Conservation (phyloP, 495 filamentous ascomycete genomes). For the Margaritispora aquatica region DNA sequence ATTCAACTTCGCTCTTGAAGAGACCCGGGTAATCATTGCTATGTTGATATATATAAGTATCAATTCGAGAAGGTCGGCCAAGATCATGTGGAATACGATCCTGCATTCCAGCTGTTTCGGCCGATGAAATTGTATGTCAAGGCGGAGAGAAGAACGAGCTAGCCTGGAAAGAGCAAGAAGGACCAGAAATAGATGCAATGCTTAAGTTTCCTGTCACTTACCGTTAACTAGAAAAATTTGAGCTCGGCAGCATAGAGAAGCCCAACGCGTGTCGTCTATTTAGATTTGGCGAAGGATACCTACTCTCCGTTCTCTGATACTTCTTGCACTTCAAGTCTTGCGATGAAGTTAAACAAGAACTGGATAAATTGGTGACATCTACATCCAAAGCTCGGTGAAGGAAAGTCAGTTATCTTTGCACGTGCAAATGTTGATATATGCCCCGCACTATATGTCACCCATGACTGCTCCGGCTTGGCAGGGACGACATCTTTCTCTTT, state of each 20-base stretch:
- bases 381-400: background rate
- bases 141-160: slow-evolving; percentile 38
- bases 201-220: background rate
- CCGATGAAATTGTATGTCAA: slow-evolving; percentile 49
- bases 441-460: background rate
- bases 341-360: no score
- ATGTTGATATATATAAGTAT: slow-evolving; percentile 49
- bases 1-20: slow-evolving; percentile 51
- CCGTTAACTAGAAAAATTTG: no score
- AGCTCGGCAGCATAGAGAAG: no score
- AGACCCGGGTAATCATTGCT: slow-evolving; percentile 45
- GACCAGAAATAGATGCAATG: background rate
- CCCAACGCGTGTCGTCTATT: background rate
- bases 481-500: background rate
- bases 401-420: background rate
- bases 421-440: background rate
- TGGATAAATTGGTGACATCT: no score
- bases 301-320: background rate
- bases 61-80: slow-evolving; percentile 37
- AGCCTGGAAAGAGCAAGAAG: slow-evolving; percentile 25
- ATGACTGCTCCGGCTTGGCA: background rate
- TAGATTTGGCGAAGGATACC: background rate
- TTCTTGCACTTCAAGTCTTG: background rate
- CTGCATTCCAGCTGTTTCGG: slow-evolving; percentile 48
- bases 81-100: slow-evolving; percentile 47